Percentiles rank a stretch among this genome's conserved stretches.
Evolutionary conservation across 169 alveolate genomes (phyloP).

Genomic region (Cystoisospora suis): DNA sequence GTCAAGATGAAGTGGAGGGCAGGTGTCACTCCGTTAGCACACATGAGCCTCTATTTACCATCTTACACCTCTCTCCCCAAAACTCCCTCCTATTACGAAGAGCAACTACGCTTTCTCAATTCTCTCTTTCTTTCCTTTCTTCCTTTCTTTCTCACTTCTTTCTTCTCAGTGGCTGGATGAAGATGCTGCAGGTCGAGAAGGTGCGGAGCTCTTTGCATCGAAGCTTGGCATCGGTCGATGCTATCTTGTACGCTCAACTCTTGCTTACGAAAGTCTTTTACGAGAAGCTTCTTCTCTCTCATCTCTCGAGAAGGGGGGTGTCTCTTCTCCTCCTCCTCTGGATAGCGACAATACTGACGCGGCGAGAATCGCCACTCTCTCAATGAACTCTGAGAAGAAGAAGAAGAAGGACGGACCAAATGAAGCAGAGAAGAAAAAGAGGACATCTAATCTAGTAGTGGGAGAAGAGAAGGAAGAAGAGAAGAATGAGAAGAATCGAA

Average conservation of each 20-base stretch:
- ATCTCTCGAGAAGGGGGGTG: too few species aligned
- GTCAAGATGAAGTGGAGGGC: too few species aligned
- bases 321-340: too few species aligned
- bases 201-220: conserved; percentile 90
- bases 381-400: not conserved
- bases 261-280: not conserved
- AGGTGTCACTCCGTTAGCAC: too few species aligned
- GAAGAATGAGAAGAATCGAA: not conserved
- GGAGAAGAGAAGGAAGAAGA: not conserved
- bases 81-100: too few species aligned
- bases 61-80: too few species aligned
- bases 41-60: too few species aligned
- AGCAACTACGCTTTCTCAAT: not conserved
- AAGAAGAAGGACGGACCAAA: not conserved
- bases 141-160: not conserved
- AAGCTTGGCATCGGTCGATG: conserved; percentile 91
- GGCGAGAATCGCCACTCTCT: too few species aligned
- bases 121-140: not conserved
- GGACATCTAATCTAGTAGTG: not conserved
- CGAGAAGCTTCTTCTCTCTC: not conserved
- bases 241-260: conserved; percentile 78
- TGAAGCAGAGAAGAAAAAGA: not conserved
- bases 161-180: conserved; percentile 89
- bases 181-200: conserved; percentile 92
- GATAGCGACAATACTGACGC: too few species aligned